Evolutionary conservation across 345 rosid species (phyloP).

Genomic region (Citrus sinensis): DNA sequence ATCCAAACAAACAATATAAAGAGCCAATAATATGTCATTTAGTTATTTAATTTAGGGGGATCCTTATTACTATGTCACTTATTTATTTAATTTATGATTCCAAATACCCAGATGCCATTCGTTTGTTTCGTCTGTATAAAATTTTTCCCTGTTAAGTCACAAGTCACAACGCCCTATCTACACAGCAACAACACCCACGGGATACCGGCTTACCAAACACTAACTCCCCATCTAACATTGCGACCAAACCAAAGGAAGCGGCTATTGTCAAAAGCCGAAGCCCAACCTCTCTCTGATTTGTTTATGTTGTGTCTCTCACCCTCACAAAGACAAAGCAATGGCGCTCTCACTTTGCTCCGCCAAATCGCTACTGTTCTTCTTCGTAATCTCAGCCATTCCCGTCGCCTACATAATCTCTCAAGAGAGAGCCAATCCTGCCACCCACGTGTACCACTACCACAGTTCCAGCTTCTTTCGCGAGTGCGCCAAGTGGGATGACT

Average conservation of each 20-base stretch:
- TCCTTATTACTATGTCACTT: no score
- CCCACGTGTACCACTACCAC: conserved; percentile 65
- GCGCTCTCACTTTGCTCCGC: conserved; percentile 36
- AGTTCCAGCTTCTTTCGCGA: conserved; percentile 78
- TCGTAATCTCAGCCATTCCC: conserved; percentile 71
- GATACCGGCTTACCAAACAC: not conserved
- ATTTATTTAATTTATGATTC: not conserved
- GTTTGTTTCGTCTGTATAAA: no score
- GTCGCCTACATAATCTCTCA: conserved; percentile 59
- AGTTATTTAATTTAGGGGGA: no score
- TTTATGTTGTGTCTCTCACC: no score
- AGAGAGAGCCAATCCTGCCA: conserved; percentile 54
- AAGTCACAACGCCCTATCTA: no score
- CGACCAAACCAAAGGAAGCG: not conserved
- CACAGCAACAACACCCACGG: not conserved
- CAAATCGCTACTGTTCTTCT: conserved; percentile 33
- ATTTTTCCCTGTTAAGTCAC: no score
- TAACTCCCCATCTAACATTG: not conserved
- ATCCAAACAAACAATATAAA: no score
- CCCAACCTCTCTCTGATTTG: no score
- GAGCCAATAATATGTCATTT: no score
- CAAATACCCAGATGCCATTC: not conserved
- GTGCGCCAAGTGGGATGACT: conserved; percentile 91
- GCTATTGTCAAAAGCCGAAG: no score
- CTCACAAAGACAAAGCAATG: conserved; percentile 16